Percentiles rank a stretch among this genome's conserved stretches.
Conservation (phyloP, 805 yeast species). For the Middelhovenomyces tepae region DNA sequence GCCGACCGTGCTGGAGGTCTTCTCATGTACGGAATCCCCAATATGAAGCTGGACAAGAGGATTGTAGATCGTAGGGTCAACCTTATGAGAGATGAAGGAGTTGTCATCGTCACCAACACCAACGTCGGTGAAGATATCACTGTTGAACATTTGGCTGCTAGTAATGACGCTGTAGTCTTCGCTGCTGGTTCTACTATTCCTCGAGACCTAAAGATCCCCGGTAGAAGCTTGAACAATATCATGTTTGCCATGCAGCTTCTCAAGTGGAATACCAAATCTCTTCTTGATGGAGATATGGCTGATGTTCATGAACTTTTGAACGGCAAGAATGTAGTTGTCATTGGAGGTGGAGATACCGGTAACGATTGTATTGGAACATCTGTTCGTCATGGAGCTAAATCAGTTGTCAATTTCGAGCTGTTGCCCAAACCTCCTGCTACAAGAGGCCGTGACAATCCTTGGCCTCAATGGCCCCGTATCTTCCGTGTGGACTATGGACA, state of each 20-base stretch:
- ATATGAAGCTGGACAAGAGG: slow-evolving; percentile 92
- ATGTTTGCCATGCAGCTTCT: slow-evolving; percentile 91
- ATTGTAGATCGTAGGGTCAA: slow-evolving; percentile 91
- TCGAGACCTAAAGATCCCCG: slow-evolving; percentile 89
- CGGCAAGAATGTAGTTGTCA: slow-evolving; percentile 89
- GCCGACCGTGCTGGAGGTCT: slow-evolving; percentile 95
- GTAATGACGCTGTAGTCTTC: slow-evolving; percentile 75
- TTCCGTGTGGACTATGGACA: slow-evolving; percentile 98
- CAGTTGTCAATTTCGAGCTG: slow-evolving; percentile 88
- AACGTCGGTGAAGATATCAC: slow-evolving; percentile 79
- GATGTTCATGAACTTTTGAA: slow-evolving; percentile 60
- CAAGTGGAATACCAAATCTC: slow-evolving; percentile 80
- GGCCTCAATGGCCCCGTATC: slow-evolving; percentile 99
- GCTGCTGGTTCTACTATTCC: slow-evolving; percentile 97
- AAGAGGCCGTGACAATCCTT: slow-evolving; percentile 91
- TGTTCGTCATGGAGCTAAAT: slow-evolving; percentile 93
- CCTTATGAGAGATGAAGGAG: slow-evolving; percentile 82
- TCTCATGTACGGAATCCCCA: slow-evolving; percentile 98
- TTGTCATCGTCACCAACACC: slow-evolving; percentile 64
- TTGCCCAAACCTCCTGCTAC: slow-evolving; percentile 83
- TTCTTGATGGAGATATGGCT: slow-evolving; percentile 65
- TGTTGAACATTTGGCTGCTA: slow-evolving; percentile 54
- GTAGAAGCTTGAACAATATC: slow-evolving; percentile 83
- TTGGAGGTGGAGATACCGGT: slow-evolving; percentile 99
- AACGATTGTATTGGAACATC: slow-evolving; percentile 97